Conservation (phyloP, 805 yeast genomes). For the Candida nitratophila region DNA sequence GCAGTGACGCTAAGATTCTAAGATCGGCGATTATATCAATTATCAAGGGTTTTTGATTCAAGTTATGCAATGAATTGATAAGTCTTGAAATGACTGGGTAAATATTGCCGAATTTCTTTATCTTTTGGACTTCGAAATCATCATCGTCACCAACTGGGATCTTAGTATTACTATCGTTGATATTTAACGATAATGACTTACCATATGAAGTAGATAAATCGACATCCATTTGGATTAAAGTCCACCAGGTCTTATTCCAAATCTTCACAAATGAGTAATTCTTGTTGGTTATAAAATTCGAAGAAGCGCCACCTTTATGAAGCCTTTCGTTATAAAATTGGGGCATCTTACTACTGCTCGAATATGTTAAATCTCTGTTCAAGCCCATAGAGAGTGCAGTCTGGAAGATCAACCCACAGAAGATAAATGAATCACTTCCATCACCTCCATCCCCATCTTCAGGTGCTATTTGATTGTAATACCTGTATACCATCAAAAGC, state of each 20-base stretch:
- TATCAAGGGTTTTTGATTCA: constrained; percentile 14
- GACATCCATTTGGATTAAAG: constrained; percentile 15
- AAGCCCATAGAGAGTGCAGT: constrained; percentile 40
- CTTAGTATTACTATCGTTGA: constrained; percentile 11
- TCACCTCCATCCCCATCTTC: constrained; percentile 40
- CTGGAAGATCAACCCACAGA: constrained; percentile 32
- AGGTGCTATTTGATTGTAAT: constrained; percentile 38
- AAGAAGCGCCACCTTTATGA: not conserved
- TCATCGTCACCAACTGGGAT: not conserved
- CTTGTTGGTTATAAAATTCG: not conserved
- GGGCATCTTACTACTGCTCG: not conserved
- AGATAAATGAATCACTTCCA: constrained; percentile 35
- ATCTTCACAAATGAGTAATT: constrained; percentile 13
- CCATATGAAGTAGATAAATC: constrained; percentile 17
- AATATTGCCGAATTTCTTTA: constrained; percentile 11
- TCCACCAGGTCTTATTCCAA: constrained; percentile 25
- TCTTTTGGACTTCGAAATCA: constrained; percentile 8
- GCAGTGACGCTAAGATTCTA: constrained; percentile 5
- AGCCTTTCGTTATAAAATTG: not conserved
- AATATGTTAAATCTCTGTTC: constrained; percentile 29
- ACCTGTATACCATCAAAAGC: constrained; percentile 32
- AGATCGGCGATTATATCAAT: constrained; percentile 15
- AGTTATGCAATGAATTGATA: constrained; percentile 14
- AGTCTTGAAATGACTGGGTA: constrained; percentile 13
- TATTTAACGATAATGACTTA: constrained; percentile 11